These are phyloP conservation scores for Heterobasidion occidentale DNA, from an alignment of 1,284 basidiomycete genomes.

Conservation along the genomic window DNA sequence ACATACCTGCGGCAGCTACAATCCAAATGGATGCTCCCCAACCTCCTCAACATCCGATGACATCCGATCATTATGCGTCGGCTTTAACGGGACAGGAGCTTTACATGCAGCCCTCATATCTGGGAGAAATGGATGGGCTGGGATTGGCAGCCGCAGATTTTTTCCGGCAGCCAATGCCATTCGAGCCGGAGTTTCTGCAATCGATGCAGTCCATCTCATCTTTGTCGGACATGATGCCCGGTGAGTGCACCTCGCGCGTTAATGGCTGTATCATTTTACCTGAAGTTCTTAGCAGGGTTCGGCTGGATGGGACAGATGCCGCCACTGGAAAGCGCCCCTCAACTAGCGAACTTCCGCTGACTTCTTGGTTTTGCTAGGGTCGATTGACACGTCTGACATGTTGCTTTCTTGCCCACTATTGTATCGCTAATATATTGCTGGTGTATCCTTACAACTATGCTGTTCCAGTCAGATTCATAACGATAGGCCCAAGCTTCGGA, in stretches of 20 bases:
- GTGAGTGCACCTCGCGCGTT: constrained; percentile 29
- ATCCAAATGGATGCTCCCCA: too few species aligned
- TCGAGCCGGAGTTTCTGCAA: constrained; percentile 52
- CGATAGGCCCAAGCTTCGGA: too few species aligned
- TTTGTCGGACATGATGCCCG: constrained; percentile 45
- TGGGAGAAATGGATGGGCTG: constrained; percentile 1
- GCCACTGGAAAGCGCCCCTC: constrained; percentile 2
- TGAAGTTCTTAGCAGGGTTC: constrained; percentile 21
- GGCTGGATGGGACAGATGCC: constrained; percentile 33
- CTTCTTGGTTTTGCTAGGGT: background rate
- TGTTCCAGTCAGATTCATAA: too few species aligned
- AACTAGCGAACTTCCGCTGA: background rate
- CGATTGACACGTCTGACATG: too few species aligned
- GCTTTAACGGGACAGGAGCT: background rate
- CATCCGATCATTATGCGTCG: too few species aligned
- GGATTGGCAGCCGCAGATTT: constrained; percentile 29
- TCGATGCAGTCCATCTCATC: constrained; percentile 51
- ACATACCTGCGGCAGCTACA: too few species aligned
- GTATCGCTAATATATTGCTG: too few species aligned
- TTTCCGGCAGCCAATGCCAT: constrained; percentile 45
- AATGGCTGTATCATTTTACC: background rate
- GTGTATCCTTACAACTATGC: too few species aligned
- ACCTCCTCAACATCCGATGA: too few species aligned
- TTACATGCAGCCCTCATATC: background rate
- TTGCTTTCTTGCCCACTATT: too few species aligned